Evolutionary conservation across 2,329 filamentous ascomycete genomes (phyloP).

Genomic region (Aspergillus candidus): DNA sequence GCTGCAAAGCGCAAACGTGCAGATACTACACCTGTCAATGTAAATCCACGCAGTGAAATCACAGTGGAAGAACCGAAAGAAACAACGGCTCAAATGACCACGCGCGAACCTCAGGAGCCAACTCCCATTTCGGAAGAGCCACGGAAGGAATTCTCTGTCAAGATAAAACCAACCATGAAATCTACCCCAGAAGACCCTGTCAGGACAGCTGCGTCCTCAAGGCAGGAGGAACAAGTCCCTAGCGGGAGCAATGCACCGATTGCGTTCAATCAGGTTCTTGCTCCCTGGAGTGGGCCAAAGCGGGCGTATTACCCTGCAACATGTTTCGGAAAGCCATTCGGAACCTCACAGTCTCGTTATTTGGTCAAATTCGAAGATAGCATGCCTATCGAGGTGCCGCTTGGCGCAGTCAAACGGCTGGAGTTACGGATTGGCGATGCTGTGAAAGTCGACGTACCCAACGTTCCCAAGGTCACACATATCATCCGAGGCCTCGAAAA

Average conservation of each 20-base stretch:
- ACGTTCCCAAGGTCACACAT: constrained; percentile 39
- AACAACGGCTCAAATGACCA: constrained; percentile 1
- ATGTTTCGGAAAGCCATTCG: constrained; percentile 45
- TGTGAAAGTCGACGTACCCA: constrained; percentile 42
- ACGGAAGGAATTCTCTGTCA: too few relatives aligned
- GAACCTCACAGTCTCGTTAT: constrained; percentile 37
- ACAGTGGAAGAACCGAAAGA: constrained; percentile 9
- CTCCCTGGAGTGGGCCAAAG: constrained; percentile 51
- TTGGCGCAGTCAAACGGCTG: constrained; percentile 37
- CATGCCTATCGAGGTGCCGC: constrained; percentile 34
- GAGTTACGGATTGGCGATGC: constrained; percentile 41
- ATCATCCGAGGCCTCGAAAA: constrained; percentile 39
- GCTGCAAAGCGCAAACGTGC: too few relatives aligned
- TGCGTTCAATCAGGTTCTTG: constrained; percentile 51
- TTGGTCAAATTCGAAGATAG: constrained; percentile 43
- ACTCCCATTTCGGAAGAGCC: too few relatives aligned
- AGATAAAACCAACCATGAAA: too few relatives aligned
- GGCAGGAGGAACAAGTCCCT: constrained; percentile 1
- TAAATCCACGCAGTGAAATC: constrained; percentile 4
- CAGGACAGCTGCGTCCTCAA: too few relatives aligned
- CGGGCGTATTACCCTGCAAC: constrained; percentile 56
- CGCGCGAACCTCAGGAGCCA: too few relatives aligned
- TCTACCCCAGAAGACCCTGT: constrained; percentile 4
- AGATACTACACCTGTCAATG: constrained; percentile 10
- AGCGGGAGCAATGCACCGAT: constrained; percentile 22